A percentile compares a stretch with the other conserved stretches of the same genome.
These are phyloP conservation scores for Elaeis oleifera DNA, from an alignment of 202 grass and related monocot genomes.

Conservation along the genomic window DNA sequence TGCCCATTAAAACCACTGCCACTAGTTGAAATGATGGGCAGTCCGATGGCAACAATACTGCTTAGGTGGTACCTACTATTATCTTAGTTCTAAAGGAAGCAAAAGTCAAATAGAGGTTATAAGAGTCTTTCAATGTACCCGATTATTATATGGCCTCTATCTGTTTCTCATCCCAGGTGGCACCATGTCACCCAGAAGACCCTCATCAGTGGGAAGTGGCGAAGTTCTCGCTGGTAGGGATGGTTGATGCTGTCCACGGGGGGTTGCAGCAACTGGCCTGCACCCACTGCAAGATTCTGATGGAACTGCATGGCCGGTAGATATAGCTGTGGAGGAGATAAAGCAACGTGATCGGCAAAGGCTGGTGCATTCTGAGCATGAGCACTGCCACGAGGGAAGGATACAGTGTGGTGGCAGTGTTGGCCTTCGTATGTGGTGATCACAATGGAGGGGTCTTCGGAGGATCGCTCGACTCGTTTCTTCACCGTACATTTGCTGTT, in stretches of 20 bases:
- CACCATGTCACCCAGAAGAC: constrained; percentile 82
- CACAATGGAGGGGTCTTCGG: constrained; percentile 47
- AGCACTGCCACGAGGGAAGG: constrained; percentile 25
- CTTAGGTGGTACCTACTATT: too few relatives aligned
- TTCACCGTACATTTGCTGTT: constrained; percentile 72
- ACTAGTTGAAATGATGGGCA: too few relatives aligned
- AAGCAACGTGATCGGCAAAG: constrained; percentile 41
- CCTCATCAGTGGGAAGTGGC: constrained; percentile 30
- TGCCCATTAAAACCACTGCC: too few relatives aligned
- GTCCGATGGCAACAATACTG: too few relatives aligned
- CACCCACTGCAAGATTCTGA: background rate
- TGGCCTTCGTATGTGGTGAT: constrained; percentile 91
- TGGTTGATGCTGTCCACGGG: constrained; percentile 8
- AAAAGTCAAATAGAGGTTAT: too few relatives aligned
- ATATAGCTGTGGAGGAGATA: constrained; percentile 33
- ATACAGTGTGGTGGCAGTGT: constrained; percentile 66
- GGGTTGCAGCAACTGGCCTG: background rate
- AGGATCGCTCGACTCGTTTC: constrained; percentile 73
- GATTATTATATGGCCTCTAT: constrained; percentile 20
- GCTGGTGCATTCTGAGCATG: constrained; percentile 37
- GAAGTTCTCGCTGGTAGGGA: constrained; percentile 3
- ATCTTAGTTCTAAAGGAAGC: too few relatives aligned
- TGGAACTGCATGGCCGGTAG: background rate
- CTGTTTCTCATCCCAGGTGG: constrained; percentile 60
- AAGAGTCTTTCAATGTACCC: constrained; percentile 2